Evolutionary conservation across 2,329 filamentous ascomycete species (phyloP).

Genomic region (Orbilia oligospora): DNA sequence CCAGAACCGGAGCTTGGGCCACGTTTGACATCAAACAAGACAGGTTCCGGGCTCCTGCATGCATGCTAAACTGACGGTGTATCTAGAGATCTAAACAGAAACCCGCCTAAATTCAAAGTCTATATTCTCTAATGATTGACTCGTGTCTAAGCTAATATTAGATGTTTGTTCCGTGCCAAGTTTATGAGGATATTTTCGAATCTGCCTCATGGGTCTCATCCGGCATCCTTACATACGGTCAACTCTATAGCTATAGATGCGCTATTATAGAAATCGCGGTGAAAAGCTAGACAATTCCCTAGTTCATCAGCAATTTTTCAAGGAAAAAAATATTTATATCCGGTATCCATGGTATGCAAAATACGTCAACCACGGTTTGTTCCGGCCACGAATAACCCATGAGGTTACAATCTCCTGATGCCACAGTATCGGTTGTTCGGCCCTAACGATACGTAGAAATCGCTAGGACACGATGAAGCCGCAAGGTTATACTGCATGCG

Average conservation of each 20-base stretch:
- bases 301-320: neutral
- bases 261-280: neutral
- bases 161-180: slow-evolving; percentile 1
- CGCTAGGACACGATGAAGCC: neutral
- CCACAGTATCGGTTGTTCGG: neutral
- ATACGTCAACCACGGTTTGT: slow-evolving; percentile 7
- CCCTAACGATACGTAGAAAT: neutral
- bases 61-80: slow-evolving; percentile 8
- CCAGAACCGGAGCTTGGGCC: slow-evolving; percentile 18
- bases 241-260: neutral
- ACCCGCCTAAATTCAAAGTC: slow-evolving; percentile 21
- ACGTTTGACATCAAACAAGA: slow-evolving; percentile 12
- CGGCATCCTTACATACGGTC: neutral
- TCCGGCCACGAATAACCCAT: neutral
- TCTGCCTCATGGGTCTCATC: neutral
- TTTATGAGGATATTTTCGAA: neutral
- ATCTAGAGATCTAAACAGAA: slow-evolving; percentile 17
- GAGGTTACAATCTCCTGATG: neutral
- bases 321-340: neutral
- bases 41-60: slow-evolving; percentile 13
- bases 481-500: neutral
- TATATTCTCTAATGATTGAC: neutral
- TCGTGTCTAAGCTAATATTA: slow-evolving; percentile 22
- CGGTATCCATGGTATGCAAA: slow-evolving; percentile 12
- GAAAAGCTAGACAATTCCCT: neutral